A percentile compares a stretch with the other conserved stretches of the same genome.
These are phyloP conservation scores for Cutaneotrichosporon mucoides DNA, from an alignment of 1,284 basidiomycete species.

Conservation along the genomic window DNA sequence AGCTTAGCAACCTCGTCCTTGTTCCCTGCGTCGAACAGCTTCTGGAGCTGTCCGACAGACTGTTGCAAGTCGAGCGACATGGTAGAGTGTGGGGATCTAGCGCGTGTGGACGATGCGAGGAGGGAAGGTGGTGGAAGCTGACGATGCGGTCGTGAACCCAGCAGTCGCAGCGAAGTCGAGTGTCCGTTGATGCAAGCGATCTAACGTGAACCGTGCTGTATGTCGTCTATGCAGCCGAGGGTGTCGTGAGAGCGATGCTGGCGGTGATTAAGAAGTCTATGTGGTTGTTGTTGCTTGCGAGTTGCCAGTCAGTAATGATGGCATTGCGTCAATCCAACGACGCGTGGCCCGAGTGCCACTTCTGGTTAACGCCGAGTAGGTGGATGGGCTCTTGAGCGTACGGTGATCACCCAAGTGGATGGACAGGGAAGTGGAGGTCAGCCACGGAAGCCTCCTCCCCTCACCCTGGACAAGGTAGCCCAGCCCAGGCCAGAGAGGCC, in stretches of 20 bases:
- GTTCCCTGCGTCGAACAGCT: slow-evolving; percentile 30
- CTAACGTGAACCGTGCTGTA: too few relatives aligned
- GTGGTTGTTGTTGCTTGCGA: background rate
- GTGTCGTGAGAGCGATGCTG: too few relatives aligned
- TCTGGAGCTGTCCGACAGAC: slow-evolving; percentile 38
- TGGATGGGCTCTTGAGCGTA: background rate
- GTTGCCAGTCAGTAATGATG: too few relatives aligned
- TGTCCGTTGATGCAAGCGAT: background rate
- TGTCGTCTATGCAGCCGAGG: background rate
- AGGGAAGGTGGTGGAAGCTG: background rate
- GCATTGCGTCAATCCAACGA: slow-evolving; percentile 9
- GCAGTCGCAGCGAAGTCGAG: background rate
- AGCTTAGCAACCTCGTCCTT: slow-evolving; percentile 31
- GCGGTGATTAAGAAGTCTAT: too few relatives aligned
- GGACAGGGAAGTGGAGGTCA: too few relatives aligned
- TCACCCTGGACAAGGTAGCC: too few relatives aligned
- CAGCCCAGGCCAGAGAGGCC: too few relatives aligned
- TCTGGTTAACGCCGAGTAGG: slow-evolving; percentile 17
- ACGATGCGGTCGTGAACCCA: background rate
- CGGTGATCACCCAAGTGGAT: background rate
- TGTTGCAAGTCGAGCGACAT: slow-evolving; percentile 43
- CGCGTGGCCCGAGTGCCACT: slow-evolving; percentile 24
- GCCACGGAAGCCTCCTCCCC: too few relatives aligned
- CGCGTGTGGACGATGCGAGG: background rate
- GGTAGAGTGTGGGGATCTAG: slow-evolving; percentile 9